These are phyloP conservation scores for Neurospora crassa DNA, from an alignment of 2,329 filamentous ascomycete species.

Conservation along the genomic window DNA sequence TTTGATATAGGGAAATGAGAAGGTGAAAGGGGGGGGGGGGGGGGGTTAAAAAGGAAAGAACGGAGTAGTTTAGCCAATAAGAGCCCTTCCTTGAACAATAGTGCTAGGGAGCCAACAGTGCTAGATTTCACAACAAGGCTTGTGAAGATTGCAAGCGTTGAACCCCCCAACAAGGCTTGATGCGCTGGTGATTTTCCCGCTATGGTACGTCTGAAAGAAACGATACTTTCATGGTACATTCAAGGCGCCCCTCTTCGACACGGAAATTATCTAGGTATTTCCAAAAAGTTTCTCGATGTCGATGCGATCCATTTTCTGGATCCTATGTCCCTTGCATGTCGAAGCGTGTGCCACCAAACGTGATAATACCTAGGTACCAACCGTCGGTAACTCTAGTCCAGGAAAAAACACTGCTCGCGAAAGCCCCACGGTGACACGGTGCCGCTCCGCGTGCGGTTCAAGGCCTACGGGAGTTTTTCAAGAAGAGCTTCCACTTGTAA, in stretches of 20 bases:
- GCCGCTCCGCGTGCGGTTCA: background rate
- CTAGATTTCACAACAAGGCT: no score
- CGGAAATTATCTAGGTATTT: background rate
- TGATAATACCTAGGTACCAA: background rate
- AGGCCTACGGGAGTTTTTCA: background rate
- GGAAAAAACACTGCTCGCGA: background rate
- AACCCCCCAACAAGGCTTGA: no score
- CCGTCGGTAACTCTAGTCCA: no score
- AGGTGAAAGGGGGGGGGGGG: no score
- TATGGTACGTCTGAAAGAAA: background rate
- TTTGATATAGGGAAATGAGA: no score
- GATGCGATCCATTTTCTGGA: background rate
- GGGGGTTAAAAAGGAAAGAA: no score
- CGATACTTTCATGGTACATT: background rate
- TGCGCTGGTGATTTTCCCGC: no score
- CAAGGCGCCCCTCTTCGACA: background rate
- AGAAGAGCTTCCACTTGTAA: background rate
- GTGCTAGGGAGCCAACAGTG: no score
- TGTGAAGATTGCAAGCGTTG: no score
- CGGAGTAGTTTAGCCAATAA: no score
- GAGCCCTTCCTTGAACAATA: no score
- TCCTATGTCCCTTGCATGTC: background rate
- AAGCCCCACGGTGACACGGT: background rate
- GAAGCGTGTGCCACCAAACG: background rate
- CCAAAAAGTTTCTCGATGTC: background rate